Evolutionary conservation across 257 asterid genomes (phyloP).

Genomic region (Nicotiana sylvestris): DNA sequence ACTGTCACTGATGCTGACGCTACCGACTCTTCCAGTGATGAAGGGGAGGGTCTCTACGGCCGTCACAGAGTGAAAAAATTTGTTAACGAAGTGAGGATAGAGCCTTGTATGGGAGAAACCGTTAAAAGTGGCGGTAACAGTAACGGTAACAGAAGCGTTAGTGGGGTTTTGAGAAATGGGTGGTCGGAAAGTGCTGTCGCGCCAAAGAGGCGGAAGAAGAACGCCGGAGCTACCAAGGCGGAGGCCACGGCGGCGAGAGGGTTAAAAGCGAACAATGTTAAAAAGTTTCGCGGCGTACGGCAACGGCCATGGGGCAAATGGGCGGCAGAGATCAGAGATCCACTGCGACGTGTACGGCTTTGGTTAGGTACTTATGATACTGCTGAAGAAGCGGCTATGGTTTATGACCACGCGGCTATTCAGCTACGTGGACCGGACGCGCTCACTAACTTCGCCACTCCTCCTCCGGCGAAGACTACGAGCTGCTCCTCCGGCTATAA

Average conservation of each 20-base stretch:
- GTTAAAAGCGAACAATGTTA: constrained; percentile 15
- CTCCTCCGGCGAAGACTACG: constrained; percentile 32
- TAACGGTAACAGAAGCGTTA: constrained; percentile 18
- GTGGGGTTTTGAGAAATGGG: constrained; percentile 18
- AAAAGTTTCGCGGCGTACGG: constrained; percentile 84
- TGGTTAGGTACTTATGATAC: constrained; percentile 94
- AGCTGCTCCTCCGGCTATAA: constrained; percentile 51
- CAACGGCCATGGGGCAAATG: constrained; percentile 99
- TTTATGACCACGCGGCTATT: constrained; percentile 97
- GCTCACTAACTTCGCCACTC: constrained; percentile 63
- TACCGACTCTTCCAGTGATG: constrained; percentile 87
- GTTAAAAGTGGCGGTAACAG: background rate
- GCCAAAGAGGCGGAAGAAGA: constrained; percentile 35
- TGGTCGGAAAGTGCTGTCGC: constrained; percentile 4
- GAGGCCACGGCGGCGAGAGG: constrained; percentile 12
- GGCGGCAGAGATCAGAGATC: constrained; percentile 99
- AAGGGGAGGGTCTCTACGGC: constrained; percentile 26
- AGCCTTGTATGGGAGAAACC: constrained; percentile 23
- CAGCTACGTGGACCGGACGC: constrained; percentile 93
- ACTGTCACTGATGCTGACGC: constrained; percentile 83
- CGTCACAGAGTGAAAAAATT: constrained; percentile 58
- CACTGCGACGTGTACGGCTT: constrained; percentile 68
- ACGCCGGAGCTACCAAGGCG: constrained; percentile 18
- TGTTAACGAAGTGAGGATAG: constrained; percentile 61
- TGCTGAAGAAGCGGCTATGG: constrained; percentile 98